phyloP scores from a whole-genome alignment of 2,329 filamentous ascomycete species.

The Alternaria sp. region DNA sequence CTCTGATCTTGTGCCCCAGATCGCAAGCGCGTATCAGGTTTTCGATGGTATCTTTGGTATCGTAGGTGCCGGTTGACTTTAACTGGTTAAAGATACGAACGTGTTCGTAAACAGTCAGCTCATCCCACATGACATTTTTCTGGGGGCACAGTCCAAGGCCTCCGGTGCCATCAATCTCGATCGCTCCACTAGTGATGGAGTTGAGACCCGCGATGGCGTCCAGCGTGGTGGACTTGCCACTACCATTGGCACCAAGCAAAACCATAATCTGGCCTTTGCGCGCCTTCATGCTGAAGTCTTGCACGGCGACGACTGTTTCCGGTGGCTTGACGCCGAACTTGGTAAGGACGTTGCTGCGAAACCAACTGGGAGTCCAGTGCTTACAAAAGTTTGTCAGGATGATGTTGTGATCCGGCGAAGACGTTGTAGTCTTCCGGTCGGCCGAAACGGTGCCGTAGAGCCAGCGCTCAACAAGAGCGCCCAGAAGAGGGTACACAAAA shows the following conservation, averaged over 20 bases:
- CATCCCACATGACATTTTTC: conserved; percentile 93
- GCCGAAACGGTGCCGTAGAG: conserved; percentile 77
- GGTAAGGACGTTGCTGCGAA: conserved; percentile 58
- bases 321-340: conserved; percentile 56
- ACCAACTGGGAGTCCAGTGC: conserved; percentile 71
- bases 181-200: conserved; percentile 75
- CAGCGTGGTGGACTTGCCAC: conserved; percentile 87
- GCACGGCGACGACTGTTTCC: conserved; percentile 79
- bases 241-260: conserved; percentile 86
- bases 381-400: conserved; percentile 78
- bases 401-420: conserved; percentile 62
- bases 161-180: conserved; percentile 77
- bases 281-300: conserved; percentile 73
- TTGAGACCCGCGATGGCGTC: conserved; percentile 86
- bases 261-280: conserved; percentile 83
- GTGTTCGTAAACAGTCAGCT: conserved; percentile 85
- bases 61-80: conserved; percentile 65
- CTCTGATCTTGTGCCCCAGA: conserved; percentile 74
- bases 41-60: conserved; percentile 65
- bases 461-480: conserved; percentile 73
- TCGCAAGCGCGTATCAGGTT: conserved; percentile 75
- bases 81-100: conserved; percentile 82
- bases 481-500: conserved; percentile 76
- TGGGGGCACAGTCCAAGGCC: conserved; percentile 89
- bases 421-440: conserved; percentile 52